Evolutionary conservation across 139 green algal species (phyloP).

Genomic region (Limnomonas spitsbergensis): DNA sequence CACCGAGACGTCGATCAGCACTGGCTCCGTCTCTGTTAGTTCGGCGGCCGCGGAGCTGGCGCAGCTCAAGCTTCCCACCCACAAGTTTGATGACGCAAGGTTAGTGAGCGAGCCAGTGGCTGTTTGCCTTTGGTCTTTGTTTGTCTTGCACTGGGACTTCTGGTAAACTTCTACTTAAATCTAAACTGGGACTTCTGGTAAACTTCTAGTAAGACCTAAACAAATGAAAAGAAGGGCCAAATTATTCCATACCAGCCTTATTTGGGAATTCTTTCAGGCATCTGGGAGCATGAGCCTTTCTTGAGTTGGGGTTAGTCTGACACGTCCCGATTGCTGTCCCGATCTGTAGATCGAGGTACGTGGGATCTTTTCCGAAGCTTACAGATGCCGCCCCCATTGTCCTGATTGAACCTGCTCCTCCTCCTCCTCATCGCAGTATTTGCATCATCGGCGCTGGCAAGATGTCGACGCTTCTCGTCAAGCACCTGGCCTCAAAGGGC

Average conservation of each 20-base stretch:
- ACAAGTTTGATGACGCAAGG: slow-evolving; percentile 69
- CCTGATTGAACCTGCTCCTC: neutral
- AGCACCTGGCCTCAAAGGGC: slow-evolving; percentile 95
- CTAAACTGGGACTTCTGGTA: neutral
- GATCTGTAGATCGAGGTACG: no score
- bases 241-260: no score
- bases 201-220: neutral
- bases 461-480: slow-evolving; percentile 97
- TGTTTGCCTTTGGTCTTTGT: neutral
- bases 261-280: no score
- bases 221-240: no score
- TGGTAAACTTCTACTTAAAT: neutral
- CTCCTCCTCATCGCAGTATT: slow-evolving; percentile 45
- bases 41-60: slow-evolving; percentile 95
- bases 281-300: no score
- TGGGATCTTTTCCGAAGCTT: no score
- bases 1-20: slow-evolving; percentile 90
- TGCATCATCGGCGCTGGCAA: slow-evolving; percentile 98
- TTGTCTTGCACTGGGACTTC: neutral
- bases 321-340: no score
- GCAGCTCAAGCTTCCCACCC: slow-evolving; percentile 93
- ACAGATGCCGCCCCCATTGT: no score
- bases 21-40: slow-evolving; percentile 90
- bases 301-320: no score
- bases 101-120: no score